A percentile compares a stretch with the other conserved stretches of the same genome.
Evolutionary conservation across 495 filamentous ascomycete species (phyloP).

Genomic region (Halenospora varia): DNA sequence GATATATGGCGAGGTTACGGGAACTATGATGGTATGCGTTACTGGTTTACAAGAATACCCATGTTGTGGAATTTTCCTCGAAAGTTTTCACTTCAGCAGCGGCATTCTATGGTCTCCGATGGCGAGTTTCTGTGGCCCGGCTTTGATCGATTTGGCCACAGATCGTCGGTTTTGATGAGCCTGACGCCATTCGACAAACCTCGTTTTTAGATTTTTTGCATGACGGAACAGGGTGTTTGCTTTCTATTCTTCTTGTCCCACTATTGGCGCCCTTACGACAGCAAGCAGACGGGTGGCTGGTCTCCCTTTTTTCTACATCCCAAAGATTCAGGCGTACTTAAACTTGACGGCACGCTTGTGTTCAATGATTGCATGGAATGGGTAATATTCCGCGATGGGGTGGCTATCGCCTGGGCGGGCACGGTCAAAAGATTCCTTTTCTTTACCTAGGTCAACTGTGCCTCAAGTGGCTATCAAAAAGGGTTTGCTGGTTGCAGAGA

Average conservation of each 20-base stretch:
- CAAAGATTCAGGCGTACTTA: slow-evolving; percentile 27
- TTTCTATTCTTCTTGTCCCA: slow-evolving; percentile 31
- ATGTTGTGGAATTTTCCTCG: slow-evolving; percentile 20
- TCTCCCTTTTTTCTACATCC: slow-evolving; percentile 26
- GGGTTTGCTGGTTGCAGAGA: slow-evolving; percentile 23
- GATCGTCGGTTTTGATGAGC: slow-evolving; percentile 10
- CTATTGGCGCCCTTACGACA: slow-evolving; percentile 22
- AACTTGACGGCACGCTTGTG: slow-evolving; percentile 27
- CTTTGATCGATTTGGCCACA: slow-evolving; percentile 18
- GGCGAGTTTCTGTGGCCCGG: slow-evolving; percentile 5
- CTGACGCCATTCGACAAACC: slow-evolving; percentile 17
- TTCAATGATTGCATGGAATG: slow-evolving; percentile 28
- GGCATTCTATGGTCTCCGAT: slow-evolving; percentile 14
- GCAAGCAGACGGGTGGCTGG: slow-evolving; percentile 26
- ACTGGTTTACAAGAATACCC: slow-evolving; percentile 25
- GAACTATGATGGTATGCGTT: slow-evolving; percentile 26
- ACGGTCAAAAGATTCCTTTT: slow-evolving; percentile 28
- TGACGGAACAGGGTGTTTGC: slow-evolving; percentile 25
- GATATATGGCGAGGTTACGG: slow-evolving; percentile 18
- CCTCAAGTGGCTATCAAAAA: slow-evolving; percentile 27
- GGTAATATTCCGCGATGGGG: slow-evolving; percentile 23
- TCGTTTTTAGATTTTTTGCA: slow-evolving; percentile 29
- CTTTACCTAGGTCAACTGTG: slow-evolving; percentile 19
- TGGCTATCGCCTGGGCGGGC: slow-evolving; percentile 16
- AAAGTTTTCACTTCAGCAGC: slow-evolving; percentile 20